Conservation (phyloP, 192 early-diverging fungal genomes). For the Obelidium mucronatum region DNA sequence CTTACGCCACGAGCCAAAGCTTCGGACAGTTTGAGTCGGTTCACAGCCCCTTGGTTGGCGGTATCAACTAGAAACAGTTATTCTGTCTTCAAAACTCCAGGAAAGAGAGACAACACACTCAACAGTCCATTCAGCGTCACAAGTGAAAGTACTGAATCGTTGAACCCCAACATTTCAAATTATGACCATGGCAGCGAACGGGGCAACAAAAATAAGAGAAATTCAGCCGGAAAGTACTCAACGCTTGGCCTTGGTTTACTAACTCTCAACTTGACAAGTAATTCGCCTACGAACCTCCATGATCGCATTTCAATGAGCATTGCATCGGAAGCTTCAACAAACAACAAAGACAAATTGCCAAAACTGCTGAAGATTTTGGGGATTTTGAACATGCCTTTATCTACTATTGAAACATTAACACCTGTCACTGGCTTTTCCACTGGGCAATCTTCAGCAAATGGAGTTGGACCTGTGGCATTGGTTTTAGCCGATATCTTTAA, state of each 20-base stretch:
- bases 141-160: neutral
- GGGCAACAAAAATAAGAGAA: too few species aligned
- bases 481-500: slow-evolving; percentile 20
- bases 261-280: neutral
- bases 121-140: neutral
- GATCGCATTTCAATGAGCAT: slow-evolving; percentile 16
- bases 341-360: slow-evolving; percentile 9
- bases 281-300: neutral
- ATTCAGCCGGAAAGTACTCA: neutral
- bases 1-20: neutral
- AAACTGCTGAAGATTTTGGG: slow-evolving; percentile 13
- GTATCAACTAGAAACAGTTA: neutral
- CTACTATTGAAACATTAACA: slow-evolving; percentile 7
- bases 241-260: neutral
- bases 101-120: neutral
- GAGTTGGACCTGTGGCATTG: neutral
- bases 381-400: slow-evolving; percentile 7
- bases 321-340: neutral
- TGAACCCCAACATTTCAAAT: neutral
- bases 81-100: neutral
- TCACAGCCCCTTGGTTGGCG: neutral
- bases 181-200: too few species aligned
- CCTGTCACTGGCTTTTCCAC: slow-evolving; percentile 8
- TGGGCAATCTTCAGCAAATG: neutral
- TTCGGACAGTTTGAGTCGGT: too few species aligned